phyloP scores from a whole-genome alignment of 2,329 filamentous ascomycete genomes.

The Ambrosiella cleistominuta region DNA sequence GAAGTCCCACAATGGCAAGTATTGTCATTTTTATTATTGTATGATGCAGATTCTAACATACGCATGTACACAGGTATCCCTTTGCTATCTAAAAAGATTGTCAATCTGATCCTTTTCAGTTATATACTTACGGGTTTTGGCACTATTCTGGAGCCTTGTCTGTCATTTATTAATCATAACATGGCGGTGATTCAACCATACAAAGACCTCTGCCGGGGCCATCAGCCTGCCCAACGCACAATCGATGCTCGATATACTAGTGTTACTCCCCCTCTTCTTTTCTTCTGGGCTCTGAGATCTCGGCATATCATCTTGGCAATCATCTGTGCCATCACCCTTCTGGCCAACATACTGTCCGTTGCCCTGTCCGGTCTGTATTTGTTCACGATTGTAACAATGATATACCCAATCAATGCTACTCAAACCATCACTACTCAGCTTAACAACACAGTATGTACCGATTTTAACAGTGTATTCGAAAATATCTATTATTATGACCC shows the following conservation, averaged over 20 bases:
- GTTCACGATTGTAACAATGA: too few relatives aligned
- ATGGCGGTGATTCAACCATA: conserved; percentile 38
- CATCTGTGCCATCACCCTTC: conserved; percentile 30
- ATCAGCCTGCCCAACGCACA: conserved; percentile 19
- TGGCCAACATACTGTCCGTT: conserved; percentile 36
- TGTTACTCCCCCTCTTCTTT: conserved; percentile 33
- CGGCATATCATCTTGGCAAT: conserved; percentile 28
- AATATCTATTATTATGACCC: conserved; percentile 17
- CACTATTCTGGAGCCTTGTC: conserved; percentile 38
- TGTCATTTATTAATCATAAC: conserved; percentile 35
- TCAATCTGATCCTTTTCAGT: conserved; percentile 24
- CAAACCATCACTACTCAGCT: neutral
- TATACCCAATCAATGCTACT: neutral
- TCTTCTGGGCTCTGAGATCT: conserved; percentile 27
- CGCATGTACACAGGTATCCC: conserved; percentile 17
- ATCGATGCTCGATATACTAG: conserved; percentile 32
- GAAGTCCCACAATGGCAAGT: neutral
- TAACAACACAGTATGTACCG: neutral
- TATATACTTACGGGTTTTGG: conserved; percentile 38
- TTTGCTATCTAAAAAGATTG: conserved; percentile 19
- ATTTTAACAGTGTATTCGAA: conserved; percentile 17
- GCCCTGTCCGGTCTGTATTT: conserved; percentile 24
- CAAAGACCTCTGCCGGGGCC: conserved; percentile 27
- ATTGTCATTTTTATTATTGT: neutral
- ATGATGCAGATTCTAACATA: neutral